phyloP scores from a whole-genome alignment of 805 yeast species.

The Starmera dryadoides region DNA sequence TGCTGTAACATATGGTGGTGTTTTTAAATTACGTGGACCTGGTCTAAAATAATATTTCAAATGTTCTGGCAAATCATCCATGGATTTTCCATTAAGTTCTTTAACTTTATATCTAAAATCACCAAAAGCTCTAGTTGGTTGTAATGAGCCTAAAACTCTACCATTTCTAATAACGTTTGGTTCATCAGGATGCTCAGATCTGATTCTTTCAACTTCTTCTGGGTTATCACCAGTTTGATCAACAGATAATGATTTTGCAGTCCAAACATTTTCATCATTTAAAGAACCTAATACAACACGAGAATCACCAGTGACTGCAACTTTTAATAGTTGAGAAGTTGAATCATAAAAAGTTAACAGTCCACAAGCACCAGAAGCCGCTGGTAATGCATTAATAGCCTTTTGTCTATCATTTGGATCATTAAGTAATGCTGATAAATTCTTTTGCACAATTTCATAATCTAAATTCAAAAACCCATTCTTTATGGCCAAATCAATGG shows the following conservation, averaged over 20 bases:
- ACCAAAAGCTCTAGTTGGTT: conserved; percentile 95
- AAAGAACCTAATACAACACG: conserved; percentile 81
- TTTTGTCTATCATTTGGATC: conserved; percentile 53
- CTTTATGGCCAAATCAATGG: conserved; percentile 73
- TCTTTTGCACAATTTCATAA: conserved; percentile 74
- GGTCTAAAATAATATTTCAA: conserved; percentile 78
- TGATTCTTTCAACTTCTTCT: conserved; percentile 76
- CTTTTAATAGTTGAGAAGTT: conserved; percentile 58
- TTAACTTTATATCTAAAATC: conserved; percentile 92
- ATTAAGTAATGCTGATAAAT: conserved; percentile 61
- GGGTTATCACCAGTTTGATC: conserved; percentile 95
- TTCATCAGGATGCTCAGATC: conserved; percentile 87
- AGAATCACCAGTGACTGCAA: conserved; percentile 96
- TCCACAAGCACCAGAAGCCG: conserved; percentile 93
- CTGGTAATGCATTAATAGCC: conserved; percentile 72
- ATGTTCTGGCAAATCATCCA: conserved; percentile 63
- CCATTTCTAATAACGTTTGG: conserved; percentile 72
- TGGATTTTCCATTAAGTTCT: conserved; percentile 31
- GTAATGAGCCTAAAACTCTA: conserved; percentile 85
- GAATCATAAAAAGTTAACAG: conserved; percentile 83
- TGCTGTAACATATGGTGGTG: conserved; percentile 98
- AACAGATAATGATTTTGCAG: conserved; percentile 74
- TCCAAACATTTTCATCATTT: conserved; percentile 65
- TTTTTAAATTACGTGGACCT: conserved; percentile 58
- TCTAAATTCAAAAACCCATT: conserved; percentile 79